Base-by-base conservation (phyloP, 2,329 filamentous ascomycete genomes). In the Fusarium beomiforme region DNA sequence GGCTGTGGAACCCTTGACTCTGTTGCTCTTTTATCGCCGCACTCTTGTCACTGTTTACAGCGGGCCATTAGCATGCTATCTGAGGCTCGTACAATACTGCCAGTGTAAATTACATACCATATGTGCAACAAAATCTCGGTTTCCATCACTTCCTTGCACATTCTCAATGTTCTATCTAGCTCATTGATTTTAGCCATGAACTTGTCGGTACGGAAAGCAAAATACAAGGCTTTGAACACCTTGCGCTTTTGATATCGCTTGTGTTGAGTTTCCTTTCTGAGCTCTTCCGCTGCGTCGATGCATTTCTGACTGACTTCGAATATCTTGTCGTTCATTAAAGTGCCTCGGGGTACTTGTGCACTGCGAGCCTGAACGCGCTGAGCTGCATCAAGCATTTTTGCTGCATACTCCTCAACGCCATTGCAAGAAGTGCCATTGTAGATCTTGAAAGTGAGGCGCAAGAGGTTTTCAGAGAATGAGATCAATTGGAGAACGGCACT, bases 171-270 rank as follows among this genome's bases (percentile, higher is more conserved):
- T 3, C 8, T 8, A 1, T 62, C 26, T 6, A 64, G 14, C 0
- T 24, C 14, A 1, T 8, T 2, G 0, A 64, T 5, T 4, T 21
- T 64, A 1, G 29, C 2, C 9, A 3, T 62, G 1, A 29, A 21
- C 0, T 0, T 13, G 1, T 5, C 14, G 1, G 39, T 5, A 1
- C 23, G 39, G 1, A 46, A 0, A 1, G 57, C 57, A 5, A 23
- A n/a, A 2, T 8, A 7, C 2, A 62, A 3, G 3, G 60, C 39
- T 1, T 23, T 29, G 5, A 17, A 8, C 2, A 34, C 6, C 2
- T 21, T 64, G 2, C 60, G 17, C 3, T 24, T 62, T 29, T 21
- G 11, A 19, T 7, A 16, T 6, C 19, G 26, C 3, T 33, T 47
- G 19, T 58, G n/a, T 17, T 41, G 31, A 3, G 33, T 12, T 8